These are phyloP conservation scores for Exserohilum turcica DNA, from an alignment of 2,329 filamentous ascomycete species.

Conservation along the genomic window DNA sequence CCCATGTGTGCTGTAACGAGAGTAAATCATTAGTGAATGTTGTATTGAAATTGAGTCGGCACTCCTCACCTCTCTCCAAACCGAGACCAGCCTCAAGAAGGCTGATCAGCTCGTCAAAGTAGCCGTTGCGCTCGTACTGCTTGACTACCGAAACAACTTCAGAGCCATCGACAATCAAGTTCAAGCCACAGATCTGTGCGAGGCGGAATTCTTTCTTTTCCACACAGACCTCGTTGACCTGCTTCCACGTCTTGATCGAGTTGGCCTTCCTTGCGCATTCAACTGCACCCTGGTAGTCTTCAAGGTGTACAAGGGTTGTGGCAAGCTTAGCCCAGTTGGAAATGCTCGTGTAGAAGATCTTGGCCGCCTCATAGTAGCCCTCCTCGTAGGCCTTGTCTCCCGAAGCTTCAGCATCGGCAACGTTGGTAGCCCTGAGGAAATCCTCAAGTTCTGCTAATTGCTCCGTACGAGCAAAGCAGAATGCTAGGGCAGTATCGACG, in stretches of 20 bases:
- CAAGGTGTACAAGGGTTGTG: constrained; percentile 94
- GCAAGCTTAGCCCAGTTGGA: constrained; percentile 99
- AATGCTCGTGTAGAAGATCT: constrained; percentile 98
- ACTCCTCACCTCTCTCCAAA: constrained; percentile 67
- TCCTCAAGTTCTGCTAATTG: constrained; percentile 94
- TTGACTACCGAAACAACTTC: no score
- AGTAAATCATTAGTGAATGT: background rate
- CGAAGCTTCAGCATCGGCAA: constrained; percentile 93
- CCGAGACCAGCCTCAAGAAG: constrained; percentile 94
- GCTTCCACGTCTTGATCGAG: constrained; percentile 99
- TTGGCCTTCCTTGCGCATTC: constrained; percentile 98
- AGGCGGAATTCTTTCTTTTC: constrained; percentile 98
- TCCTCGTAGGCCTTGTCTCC: constrained; percentile 98
- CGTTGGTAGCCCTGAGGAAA: constrained; percentile 90
- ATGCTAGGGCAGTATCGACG: constrained; percentile 91
- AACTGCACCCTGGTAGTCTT: constrained; percentile 95
- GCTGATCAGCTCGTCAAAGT: constrained; percentile 96
- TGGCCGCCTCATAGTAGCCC: constrained; percentile 91
- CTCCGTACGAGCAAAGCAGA: constrained; percentile 89
- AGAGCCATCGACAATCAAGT: constrained; percentile 92
- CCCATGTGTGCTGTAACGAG: constrained; percentile 77
- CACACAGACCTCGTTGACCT: constrained; percentile 95
- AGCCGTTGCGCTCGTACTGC: constrained; percentile 95
- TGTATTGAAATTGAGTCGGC: background rate
- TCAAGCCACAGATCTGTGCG: constrained; percentile 97